These are phyloP conservation scores for Akanthomyces dipterigenus DNA, from an alignment of 2,329 filamentous ascomycete species.

Conservation along the genomic window DNA sequence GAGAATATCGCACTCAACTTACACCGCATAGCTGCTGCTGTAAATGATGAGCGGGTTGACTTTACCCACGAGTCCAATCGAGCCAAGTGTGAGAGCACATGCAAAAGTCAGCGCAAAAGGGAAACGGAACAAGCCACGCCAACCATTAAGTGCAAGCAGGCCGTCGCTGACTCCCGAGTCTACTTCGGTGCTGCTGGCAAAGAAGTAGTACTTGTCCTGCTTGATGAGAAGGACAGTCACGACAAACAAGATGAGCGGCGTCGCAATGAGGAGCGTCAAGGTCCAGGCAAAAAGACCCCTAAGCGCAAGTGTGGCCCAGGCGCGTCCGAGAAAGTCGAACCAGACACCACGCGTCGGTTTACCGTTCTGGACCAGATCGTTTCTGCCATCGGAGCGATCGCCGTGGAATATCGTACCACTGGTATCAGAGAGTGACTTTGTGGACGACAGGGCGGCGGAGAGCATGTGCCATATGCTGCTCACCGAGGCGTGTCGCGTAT, in stretches of 20 bases:
- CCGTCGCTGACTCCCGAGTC: slow-evolving; percentile 53
- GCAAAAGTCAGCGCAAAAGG: slow-evolving; percentile 68
- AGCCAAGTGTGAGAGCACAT: slow-evolving; percentile 59
- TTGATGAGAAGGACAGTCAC: slow-evolving; percentile 63
- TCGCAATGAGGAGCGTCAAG: slow-evolving; percentile 71
- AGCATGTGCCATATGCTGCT: slow-evolving; percentile 89
- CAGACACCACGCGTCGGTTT: slow-evolving; percentile 68
- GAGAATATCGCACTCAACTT: slow-evolving; percentile 20
- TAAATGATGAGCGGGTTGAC: slow-evolving; percentile 89
- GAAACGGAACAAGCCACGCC: slow-evolving; percentile 78
- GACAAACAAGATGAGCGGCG: slow-evolving; percentile 65
- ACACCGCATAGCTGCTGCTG: slow-evolving; percentile 76
- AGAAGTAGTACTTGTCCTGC: slow-evolving; percentile 82
- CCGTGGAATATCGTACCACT: slow-evolving; percentile 61
- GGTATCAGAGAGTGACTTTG: slow-evolving; percentile 63
- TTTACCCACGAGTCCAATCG: slow-evolving; percentile 70
- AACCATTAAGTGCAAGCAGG: slow-evolving; percentile 61
- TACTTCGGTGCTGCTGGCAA: slow-evolving; percentile 54
- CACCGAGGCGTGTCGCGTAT: slow-evolving; percentile 67
- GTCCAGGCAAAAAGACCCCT: slow-evolving; percentile 84
- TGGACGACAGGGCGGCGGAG: slow-evolving; percentile 70
- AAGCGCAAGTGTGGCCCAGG: slow-evolving; percentile 72
- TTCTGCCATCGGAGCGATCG: slow-evolving; percentile 44
- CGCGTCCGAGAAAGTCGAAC: slow-evolving; percentile 84
- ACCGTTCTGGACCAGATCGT: slow-evolving; percentile 59